Evolutionary conservation across 2,329 filamentous ascomycete species (phyloP).

Genomic region (Lasiodiplodia gonubiensis): DNA sequence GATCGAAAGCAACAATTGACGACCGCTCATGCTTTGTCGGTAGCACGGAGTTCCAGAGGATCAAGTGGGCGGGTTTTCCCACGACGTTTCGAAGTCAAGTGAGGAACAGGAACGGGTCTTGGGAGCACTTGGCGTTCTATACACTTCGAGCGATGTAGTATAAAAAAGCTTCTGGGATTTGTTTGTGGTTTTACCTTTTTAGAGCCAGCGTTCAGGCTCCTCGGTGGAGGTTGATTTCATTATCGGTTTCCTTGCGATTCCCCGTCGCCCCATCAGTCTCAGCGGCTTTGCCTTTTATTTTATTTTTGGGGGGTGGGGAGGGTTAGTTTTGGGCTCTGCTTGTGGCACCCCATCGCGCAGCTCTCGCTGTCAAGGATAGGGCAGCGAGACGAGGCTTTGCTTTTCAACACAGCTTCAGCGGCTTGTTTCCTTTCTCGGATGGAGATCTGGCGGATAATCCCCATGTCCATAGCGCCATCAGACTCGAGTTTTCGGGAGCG

Average conservation of each 20-base stretch:
- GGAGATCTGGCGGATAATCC: slow-evolving; percentile 2
- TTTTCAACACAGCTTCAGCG: neutral
- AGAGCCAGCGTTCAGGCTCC: slow-evolving; percentile 26
- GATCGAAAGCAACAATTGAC: slow-evolving; percentile 24
- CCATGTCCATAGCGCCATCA: slow-evolving; percentile 5
- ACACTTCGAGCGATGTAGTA: slow-evolving; percentile 25
- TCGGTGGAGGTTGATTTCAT: slow-evolving; percentile 19
- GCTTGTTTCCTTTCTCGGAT: neutral
- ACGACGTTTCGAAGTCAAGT: slow-evolving; percentile 12
- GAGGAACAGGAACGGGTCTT: slow-evolving; percentile 9
- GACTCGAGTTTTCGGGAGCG: neutral
- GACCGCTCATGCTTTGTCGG: slow-evolving; percentile 22
- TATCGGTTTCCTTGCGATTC: slow-evolving; percentile 23
- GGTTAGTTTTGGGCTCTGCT: neutral
- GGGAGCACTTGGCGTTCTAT: slow-evolving; percentile 27
- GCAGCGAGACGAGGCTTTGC: neutral
- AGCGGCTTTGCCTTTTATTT: slow-evolving; percentile 7
- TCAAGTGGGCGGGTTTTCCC: slow-evolving; percentile 16
- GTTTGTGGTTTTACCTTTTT: slow-evolving; percentile 5
- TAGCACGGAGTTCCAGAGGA: slow-evolving; percentile 28
- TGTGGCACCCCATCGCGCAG: slow-evolving; percentile 2
- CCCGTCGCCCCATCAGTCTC: slow-evolving; percentile 13
- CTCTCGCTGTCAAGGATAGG: neutral
- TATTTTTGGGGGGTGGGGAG: too few species aligned
- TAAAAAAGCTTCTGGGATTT: slow-evolving; percentile 27